Evolutionary conservation across 305 asterid species (phyloP).

Genomic region (Solanum chacoense): DNA sequence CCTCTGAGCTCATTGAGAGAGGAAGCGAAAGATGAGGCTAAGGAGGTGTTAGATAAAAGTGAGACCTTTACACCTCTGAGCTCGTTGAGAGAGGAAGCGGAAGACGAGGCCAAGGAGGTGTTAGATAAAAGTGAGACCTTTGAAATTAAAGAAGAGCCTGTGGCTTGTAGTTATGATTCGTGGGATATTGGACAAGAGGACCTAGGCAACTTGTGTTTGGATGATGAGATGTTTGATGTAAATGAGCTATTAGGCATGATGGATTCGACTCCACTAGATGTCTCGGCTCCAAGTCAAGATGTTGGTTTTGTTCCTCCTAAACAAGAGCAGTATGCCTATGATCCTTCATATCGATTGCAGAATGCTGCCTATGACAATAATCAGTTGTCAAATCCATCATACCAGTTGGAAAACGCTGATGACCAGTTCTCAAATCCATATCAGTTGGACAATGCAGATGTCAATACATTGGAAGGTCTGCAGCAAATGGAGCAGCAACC

Average conservation of each 20-base stretch:
- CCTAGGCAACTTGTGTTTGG: constrained; percentile 2
- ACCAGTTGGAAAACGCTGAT: neutral
- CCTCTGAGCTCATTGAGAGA: constrained; percentile 10
- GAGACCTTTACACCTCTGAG: constrained; percentile 8
- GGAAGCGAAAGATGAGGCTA: neutral
- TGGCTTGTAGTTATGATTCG: neutral
- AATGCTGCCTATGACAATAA: neutral
- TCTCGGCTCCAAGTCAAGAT: neutral
- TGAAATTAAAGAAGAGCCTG: constrained; percentile 6
- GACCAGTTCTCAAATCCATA: neutral
- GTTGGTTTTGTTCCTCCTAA: neutral
- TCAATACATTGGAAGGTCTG: neutral
- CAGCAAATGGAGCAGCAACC: constrained; percentile 11
- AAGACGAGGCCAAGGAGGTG: neutral
- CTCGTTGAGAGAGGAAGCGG: neutral
- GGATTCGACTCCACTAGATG: constrained; percentile 3
- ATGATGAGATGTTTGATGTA: constrained; percentile 44
- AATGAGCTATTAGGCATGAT: constrained; percentile 39
- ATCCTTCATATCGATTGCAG: neutral
- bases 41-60: constrained; percentile 1
- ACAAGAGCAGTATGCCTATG: neutral
- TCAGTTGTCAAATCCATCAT: neutral
- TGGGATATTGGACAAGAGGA: neutral
- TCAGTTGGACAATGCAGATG: constrained; percentile 4
- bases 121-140: constrained; percentile 5